Evolutionary conservation across 345 rosid species (phyloP).

Genomic region (Pugionium dolabratum): DNA sequence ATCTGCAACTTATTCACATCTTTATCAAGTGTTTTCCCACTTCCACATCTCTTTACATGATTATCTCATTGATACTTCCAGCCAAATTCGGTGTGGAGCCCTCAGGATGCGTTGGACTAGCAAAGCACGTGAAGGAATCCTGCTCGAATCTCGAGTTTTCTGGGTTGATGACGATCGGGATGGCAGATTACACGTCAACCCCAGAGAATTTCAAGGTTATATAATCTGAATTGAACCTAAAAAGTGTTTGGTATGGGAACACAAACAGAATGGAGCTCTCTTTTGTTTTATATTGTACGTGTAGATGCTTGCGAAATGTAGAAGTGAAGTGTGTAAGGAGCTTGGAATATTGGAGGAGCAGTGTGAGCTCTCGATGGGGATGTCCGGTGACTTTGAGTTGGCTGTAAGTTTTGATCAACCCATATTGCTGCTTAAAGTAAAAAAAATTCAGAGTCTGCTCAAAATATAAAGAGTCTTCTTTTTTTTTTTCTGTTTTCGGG

Average conservation of each 20-base stretch:
- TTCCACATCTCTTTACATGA: constrained; percentile 4
- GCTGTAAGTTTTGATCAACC: constrained; percentile 61
- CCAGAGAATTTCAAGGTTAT: constrained; percentile 94
- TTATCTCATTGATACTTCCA: constrained; percentile 37
- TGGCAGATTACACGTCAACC: constrained; percentile 87
- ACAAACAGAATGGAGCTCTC: constrained; percentile 8
- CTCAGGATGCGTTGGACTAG: constrained; percentile 76
- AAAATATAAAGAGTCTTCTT: background rate
- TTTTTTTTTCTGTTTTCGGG: background rate
- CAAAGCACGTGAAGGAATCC: constrained; percentile 57
- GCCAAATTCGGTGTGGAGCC: constrained; percentile 95
- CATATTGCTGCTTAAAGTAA: background rate
- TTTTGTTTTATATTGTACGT: constrained; percentile 22
- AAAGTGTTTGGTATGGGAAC: background rate
- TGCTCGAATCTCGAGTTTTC: constrained; percentile 81
- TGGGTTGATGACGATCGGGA: constrained; percentile 96
- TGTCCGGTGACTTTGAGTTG: constrained; percentile 90
- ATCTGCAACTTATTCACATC: background rate
- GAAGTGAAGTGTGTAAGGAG: constrained; percentile 82
- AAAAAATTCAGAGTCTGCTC: background rate
- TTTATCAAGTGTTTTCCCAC: background rate
- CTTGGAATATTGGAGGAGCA: constrained; percentile 81
- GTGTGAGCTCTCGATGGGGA: constrained; percentile 97
- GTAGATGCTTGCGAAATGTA: constrained; percentile 80
- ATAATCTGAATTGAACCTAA: background rate